phyloP scores from a whole-genome alignment of 1,284 basidiomycete genomes.

The Bondarzewia mesenterica region DNA sequence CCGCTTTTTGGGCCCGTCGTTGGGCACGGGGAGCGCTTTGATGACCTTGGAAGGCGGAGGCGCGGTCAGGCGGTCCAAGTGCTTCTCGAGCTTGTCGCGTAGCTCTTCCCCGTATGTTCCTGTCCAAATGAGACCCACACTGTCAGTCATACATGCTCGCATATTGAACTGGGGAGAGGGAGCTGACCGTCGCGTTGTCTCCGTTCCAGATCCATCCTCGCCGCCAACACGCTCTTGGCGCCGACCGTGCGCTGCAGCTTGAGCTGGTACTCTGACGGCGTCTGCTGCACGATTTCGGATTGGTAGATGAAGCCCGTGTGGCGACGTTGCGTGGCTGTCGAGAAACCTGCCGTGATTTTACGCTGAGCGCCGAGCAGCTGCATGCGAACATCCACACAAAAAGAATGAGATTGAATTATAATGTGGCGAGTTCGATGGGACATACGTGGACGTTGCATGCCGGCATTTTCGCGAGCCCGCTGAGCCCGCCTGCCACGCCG shows the following conservation, averaged over 20 bases:
- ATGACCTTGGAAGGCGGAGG: slow-evolving; percentile 91
- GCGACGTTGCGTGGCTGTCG: slow-evolving; percentile 73
- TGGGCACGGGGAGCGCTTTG: slow-evolving; percentile 94
- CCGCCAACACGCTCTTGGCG: slow-evolving; percentile 86
- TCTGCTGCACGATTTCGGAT: slow-evolving; percentile 77
- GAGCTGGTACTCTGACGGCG: slow-evolving; percentile 86
- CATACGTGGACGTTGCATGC: slow-evolving; percentile 91
- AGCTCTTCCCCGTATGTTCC: slow-evolving; percentile 76
- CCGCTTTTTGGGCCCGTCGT: slow-evolving; percentile 92
- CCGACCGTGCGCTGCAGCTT: slow-evolving; percentile 91
- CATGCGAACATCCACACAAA: not conserved
- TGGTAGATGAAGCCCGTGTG: slow-evolving; percentile 98
- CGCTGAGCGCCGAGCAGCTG: slow-evolving; percentile 91
- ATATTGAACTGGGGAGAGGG: not conserved
- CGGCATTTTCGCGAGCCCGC: slow-evolving; percentile 89
- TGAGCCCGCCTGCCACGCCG: slow-evolving; percentile 92
- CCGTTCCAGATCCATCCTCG: slow-evolving; percentile 87
- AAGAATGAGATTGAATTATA: not conserved
- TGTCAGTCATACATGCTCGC: slow-evolving; percentile 3
- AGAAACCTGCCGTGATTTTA: slow-evolving; percentile 84
- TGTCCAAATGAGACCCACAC: slow-evolving; percentile 18
- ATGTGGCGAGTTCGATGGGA: slow-evolving; percentile 7
- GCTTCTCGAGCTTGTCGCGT: slow-evolving; percentile 83
- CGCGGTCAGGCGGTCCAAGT: slow-evolving; percentile 87
- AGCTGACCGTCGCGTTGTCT: slow-evolving; percentile 64